A percentile compares a stretch with the other conserved stretches of the same genome.
These are phyloP conservation scores for Tulasnella sp. DNA, from an alignment of 768 basidiomycete genomes.

Conservation along the genomic window DNA sequence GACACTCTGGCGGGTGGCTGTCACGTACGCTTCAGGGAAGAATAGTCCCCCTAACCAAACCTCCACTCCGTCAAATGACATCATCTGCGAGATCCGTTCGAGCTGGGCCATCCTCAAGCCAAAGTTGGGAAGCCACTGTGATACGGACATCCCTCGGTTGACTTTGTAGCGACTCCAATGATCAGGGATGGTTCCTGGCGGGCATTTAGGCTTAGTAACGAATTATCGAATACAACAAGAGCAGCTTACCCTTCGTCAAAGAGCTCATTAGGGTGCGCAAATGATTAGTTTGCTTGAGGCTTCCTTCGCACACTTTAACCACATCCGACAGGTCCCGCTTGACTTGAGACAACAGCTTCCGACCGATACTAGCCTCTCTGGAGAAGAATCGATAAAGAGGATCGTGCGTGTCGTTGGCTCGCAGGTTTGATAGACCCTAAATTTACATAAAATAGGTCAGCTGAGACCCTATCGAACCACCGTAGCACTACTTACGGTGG, in stretches of 20 bases:
- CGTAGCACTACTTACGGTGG: conserved; percentile 45
- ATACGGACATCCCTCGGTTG: conserved; percentile 67
- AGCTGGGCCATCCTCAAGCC: conserved; percentile 75
- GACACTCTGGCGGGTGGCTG: conserved; percentile 91
- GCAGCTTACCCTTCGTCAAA: conserved; percentile 67
- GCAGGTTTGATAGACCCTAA: conserved; percentile 50
- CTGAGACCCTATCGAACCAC: background rate
- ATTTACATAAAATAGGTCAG: conserved; percentile 41
- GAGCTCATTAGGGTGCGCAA: conserved; percentile 84
- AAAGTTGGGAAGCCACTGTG: conserved; percentile 80
- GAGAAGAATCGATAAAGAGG: conserved; percentile 84
- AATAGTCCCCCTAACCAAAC: conserved; percentile 93
- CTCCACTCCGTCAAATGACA: conserved; percentile 59
- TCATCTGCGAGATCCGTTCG: conserved; percentile 55
- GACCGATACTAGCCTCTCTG: conserved; percentile 76
- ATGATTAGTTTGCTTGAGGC: conserved; percentile 92
- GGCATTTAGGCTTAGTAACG: conserved; percentile 21
- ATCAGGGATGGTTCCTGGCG: conserved; percentile 70
- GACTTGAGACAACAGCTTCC: conserved; percentile 68
- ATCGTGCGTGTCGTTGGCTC: conserved; percentile 62
- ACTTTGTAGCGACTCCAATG: conserved; percentile 91
- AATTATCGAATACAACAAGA: background rate
- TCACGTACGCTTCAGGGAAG: conserved; percentile 94
- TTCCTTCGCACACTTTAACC: conserved; percentile 75
- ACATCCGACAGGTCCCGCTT: conserved; percentile 75